phyloP scores from a whole-genome alignment of 1,284 basidiomycete genomes.

The Trichosporon asahii region DNA sequence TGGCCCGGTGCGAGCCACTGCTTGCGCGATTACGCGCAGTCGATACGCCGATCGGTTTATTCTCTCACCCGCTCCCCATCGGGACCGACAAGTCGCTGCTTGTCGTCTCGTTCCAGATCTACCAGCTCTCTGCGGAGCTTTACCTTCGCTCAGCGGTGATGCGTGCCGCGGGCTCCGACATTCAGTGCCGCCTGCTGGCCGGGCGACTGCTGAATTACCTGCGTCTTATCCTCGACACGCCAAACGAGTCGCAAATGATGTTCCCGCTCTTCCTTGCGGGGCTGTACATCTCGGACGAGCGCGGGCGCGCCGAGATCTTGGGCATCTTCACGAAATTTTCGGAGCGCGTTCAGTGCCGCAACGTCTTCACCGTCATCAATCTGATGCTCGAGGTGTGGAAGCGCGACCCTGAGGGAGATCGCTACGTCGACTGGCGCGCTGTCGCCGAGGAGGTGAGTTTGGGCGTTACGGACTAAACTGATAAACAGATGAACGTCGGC shows the following conservation, averaged over 20 bases:
- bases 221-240: constrained; percentile 33
- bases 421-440: constrained; percentile 32
- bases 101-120: constrained; percentile 37
- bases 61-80: constrained; percentile 21
- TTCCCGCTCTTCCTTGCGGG: constrained; percentile 42
- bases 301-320: constrained; percentile 27
- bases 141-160: constrained; percentile 37
- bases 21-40: constrained; percentile 13
- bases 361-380: constrained; percentile 30
- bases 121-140: constrained; percentile 34
- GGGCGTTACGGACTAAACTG: neutral
- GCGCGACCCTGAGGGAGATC: constrained; percentile 30
- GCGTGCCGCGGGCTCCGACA: constrained; percentile 26
- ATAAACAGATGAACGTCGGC: constrained; percentile 15
- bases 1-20: constrained; percentile 17
- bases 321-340: constrained; percentile 31
- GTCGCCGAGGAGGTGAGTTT: constrained; percentile 25
- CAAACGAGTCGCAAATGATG: constrained; percentile 37
- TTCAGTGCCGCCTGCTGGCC: constrained; percentile 34
- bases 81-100: constrained; percentile 24
- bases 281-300: constrained; percentile 29
- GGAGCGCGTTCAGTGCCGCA: constrained; percentile 30
- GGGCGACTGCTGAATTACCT: constrained; percentile 31
- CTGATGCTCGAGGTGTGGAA: constrained; percentile 37
- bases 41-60: constrained; percentile 17